Percentiles rank a stretch among this genome's conserved stretches.
These are phyloP conservation scores for Calonectria multiphialidica DNA, from an alignment of 2,329 filamentous ascomycete species.

Conservation along the genomic window DNA sequence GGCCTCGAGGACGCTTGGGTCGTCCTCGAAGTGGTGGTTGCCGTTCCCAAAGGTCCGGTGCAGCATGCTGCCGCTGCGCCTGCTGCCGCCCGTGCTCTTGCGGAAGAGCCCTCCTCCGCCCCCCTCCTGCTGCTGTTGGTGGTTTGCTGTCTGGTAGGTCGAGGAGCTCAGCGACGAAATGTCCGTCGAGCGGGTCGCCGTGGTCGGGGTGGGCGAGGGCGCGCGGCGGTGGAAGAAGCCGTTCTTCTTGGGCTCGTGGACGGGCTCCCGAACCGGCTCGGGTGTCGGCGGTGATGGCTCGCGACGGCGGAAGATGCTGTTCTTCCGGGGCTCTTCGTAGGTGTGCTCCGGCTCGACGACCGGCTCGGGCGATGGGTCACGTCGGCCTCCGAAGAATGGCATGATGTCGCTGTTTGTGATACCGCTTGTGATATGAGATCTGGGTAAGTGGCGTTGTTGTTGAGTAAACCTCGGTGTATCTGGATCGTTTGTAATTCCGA, in stretches of 20 bases:
- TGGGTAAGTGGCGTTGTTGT: neutral
- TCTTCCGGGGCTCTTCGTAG: slow-evolving; percentile 12
- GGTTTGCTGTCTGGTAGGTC: slow-evolving; percentile 16
- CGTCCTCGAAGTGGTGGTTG: slow-evolving; percentile 58
- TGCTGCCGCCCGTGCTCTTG: slow-evolving; percentile 21
- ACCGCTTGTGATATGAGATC: neutral
- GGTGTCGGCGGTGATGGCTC: slow-evolving; percentile 42
- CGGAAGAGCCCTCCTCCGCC: slow-evolving; percentile 18
- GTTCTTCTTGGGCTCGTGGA: slow-evolving; percentile 43
- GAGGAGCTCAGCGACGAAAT: slow-evolving; percentile 23
- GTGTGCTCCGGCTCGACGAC: slow-evolving; percentile 28
- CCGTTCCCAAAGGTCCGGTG: slow-evolving; percentile 59
- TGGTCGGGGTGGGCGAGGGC: slow-evolving; percentile 37
- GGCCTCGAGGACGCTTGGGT: slow-evolving; percentile 72
- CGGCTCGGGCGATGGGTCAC: slow-evolving; percentile 45
- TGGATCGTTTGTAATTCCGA: neutral
- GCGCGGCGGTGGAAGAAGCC: slow-evolving; percentile 51
- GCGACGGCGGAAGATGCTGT: slow-evolving; percentile 52
- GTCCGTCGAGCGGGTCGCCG: slow-evolving; percentile 30
- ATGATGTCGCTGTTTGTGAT: slow-evolving; percentile 34
- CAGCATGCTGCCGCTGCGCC: slow-evolving; percentile 53
- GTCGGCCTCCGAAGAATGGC: slow-evolving; percentile 48
- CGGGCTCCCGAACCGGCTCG: slow-evolving; percentile 41
- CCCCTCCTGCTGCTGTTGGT: neutral
- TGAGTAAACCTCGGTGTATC: neutral